Evolutionary conservation across 768 basidiomycete genomes (phyloP), one percentile per base, ranked within the genome.

Genomic region (Lyophyllum decastes): DNA sequence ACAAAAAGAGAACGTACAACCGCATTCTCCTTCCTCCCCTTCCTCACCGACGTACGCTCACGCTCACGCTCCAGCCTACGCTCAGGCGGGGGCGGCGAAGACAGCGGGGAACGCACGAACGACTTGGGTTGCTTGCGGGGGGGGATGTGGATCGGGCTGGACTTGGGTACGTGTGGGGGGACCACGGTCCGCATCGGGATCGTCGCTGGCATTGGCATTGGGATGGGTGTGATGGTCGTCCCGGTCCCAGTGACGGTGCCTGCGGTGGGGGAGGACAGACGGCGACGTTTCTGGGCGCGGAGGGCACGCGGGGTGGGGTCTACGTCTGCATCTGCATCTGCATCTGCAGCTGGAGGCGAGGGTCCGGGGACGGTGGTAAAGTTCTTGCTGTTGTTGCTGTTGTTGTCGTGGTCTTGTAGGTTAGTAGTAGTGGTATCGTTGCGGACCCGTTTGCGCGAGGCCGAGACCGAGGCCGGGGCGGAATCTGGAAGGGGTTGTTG

Each of bases 221-320:
- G n/a, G n/a, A n/a, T n/a, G n/a, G 49, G 21, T 4, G 49, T n/a
- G 22, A 38, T 38, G 8, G 35, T 38, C 16, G 35, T 38, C 11
- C 30, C 30, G 6, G 35, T 38, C 16, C 4, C n/a, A n/a, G 35
- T 30, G 30, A 4, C 30, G 5, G 30, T 30, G 8, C 9, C 11
- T 38, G 35, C 35, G 14, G 30, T 11, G 30, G 26, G 34, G 6
- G 21, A 16, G n/a, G 54, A 22, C n/a, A 60, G 12, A 12, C 60
- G 40, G 27, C 61, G 56, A n/a, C 61, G 56, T 19, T 61, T 61
- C 49, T 58, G 57, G 22, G 61, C 61, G 8, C 61, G 55, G 16
- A 55, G 21, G 6, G 57, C 54, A 17, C 61, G 61, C 12, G 61
- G 57, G 1, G 61, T 57, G 16, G 22, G 2, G n/a, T 34, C 33